phyloP scores from a whole-genome alignment of 768 basidiomycete species.

The Trametes cingulata region DNA sequence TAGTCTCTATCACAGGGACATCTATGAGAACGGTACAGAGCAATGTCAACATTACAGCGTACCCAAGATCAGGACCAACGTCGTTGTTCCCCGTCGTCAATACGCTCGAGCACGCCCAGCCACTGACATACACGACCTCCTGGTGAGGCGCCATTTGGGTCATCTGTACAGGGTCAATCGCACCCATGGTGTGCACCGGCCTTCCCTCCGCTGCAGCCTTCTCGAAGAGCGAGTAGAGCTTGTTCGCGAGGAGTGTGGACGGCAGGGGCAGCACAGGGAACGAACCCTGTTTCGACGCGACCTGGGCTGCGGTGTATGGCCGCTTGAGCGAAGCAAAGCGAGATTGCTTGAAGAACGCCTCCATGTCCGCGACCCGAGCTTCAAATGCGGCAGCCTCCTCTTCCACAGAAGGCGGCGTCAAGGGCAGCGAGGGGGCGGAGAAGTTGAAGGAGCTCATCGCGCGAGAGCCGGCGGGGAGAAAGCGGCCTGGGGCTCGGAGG shows the following conservation, averaged over 20 bases:
- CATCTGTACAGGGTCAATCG: conserved; percentile 93
- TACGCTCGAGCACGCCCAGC: conserved; percentile 87
- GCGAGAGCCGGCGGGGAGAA: conserved; percentile 14
- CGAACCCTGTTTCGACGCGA: conserved; percentile 89
- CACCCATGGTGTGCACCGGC: conserved; percentile 90
- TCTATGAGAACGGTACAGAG: neutral
- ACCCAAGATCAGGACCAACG: conserved; percentile 91
- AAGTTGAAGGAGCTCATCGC: conserved; percentile 19
- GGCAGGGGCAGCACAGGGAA: conserved; percentile 77
- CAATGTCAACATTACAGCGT: conserved; percentile 16
- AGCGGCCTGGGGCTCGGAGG: conserved; percentile 5
- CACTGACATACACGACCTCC: conserved; percentile 89
- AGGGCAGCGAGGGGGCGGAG: conserved; percentile 44
- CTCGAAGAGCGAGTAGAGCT: conserved; percentile 70
- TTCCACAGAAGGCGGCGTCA: conserved; percentile 56
- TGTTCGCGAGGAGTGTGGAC: conserved; percentile 79
- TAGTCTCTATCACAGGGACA: conserved; percentile 64
- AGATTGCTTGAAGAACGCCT: conserved; percentile 72
- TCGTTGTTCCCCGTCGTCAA: conserved; percentile 90
- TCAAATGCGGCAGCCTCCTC: conserved; percentile 62
- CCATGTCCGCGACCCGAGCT: conserved; percentile 60
- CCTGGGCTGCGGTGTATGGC: conserved; percentile 76
- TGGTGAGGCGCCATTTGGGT: conserved; percentile 89
- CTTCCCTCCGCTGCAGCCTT: conserved; percentile 60
- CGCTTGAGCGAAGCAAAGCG: conserved; percentile 75